Evolutionary conservation across 2,329 filamentous ascomycete genomes (phyloP).

Genomic region (Setomelanomma holmii): DNA sequence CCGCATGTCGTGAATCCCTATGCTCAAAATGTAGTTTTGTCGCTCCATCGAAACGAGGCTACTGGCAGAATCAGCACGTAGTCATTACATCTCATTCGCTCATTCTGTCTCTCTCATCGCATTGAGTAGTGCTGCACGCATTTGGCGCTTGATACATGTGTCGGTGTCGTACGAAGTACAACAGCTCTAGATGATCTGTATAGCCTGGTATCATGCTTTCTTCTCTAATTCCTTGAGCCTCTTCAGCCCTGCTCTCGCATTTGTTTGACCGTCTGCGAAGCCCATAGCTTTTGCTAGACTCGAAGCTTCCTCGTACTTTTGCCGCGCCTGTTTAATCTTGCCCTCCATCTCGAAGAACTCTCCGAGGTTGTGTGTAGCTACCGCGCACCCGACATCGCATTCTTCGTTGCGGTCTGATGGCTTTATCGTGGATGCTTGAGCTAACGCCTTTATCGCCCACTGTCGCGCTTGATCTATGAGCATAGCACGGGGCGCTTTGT

Average conservation of each 20-base stretch:
- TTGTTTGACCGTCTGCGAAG: constrained; percentile 55
- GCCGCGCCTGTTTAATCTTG: constrained; percentile 68
- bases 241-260: constrained; percentile 51
- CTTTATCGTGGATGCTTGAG: constrained; percentile 69
- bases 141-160: neutral
- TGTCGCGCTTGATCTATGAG: constrained; percentile 73
- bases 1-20: too few relatives aligned
- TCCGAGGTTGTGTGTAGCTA: constrained; percentile 84
- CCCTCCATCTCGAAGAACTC: constrained; percentile 81
- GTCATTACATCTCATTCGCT: too few relatives aligned
- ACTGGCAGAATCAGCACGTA: too few relatives aligned
- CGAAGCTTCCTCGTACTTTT: constrained; percentile 73
- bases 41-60: too few relatives aligned
- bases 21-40: too few relatives aligned
- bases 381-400: constrained; percentile 83
- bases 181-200: neutral
- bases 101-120: too few relatives aligned
- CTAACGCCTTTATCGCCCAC: constrained; percentile 81
- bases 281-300: constrained; percentile 61
- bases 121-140: too few relatives aligned
- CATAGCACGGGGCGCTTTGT: constrained; percentile 62
- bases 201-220: neutral
- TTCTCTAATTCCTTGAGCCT: constrained; percentile 40
- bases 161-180: neutral
- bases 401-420: constrained; percentile 74